A percentile compares a stretch with the other conserved stretches of the same genome.
Conservation (phyloP, 805 yeast genomes). For the Candida awuae region DNA sequence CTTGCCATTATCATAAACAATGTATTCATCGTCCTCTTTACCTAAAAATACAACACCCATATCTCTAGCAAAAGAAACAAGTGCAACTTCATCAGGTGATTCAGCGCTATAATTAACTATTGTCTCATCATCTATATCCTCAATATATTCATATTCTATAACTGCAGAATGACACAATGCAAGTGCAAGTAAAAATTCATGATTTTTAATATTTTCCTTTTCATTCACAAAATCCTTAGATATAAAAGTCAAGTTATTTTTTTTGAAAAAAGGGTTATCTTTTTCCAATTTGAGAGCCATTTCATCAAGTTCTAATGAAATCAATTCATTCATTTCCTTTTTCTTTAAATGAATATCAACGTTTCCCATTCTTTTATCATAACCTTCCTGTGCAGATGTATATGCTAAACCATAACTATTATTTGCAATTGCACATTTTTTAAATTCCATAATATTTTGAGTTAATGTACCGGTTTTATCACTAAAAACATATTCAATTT, state of each 20-base stretch:
- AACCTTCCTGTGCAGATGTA: constrained; percentile 71
- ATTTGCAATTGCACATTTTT: constrained; percentile 65
- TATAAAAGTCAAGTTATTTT: constrained; percentile 50
- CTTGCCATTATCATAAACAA: constrained; percentile 39
- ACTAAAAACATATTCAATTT: constrained; percentile 71
- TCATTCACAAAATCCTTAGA: constrained; percentile 54
- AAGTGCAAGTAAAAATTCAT: constrained; percentile 53
- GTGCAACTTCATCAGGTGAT: constrained; percentile 77
- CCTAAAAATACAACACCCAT: constrained; percentile 58
- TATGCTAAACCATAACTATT: constrained; percentile 65
- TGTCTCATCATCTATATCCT: constrained; percentile 28
- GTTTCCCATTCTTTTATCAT: constrained; percentile 53
- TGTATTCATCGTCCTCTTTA: constrained; percentile 41
- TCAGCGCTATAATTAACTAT: constrained; percentile 59
- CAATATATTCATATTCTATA: constrained; percentile 8
- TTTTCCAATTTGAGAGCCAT: constrained; percentile 41
- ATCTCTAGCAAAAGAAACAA: constrained; percentile 70
- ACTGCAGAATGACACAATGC: constrained; percentile 73
- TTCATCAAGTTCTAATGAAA: constrained; percentile 33
- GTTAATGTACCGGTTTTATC: constrained; percentile 83
- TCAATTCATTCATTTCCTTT: constrained; percentile 32
- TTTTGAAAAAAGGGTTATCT: constrained; percentile 35
- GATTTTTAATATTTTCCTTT: constrained; percentile 35
- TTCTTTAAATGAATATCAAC: constrained; percentile 47
- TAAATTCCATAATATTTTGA: constrained; percentile 77